Percentiles rank a stretch among this genome's conserved stretches.
Conservation (phyloP, 345 rosid genomes). For the Aquilaria sinensis region DNA sequence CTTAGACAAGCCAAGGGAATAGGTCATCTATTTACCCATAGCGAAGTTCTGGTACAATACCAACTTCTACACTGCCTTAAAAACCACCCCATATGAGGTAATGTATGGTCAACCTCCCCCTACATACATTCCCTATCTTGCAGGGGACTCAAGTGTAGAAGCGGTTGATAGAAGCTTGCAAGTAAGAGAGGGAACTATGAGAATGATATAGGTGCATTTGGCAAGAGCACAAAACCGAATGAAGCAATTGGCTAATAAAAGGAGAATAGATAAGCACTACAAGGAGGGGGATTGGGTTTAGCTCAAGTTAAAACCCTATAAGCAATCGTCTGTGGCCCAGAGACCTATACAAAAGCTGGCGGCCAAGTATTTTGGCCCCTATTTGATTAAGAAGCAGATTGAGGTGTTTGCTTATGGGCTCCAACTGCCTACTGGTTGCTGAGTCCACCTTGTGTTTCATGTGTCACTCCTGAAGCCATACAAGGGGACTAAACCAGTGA, state of each 20-base stretch:
- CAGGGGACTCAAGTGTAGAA: background rate
- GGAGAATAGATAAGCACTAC: background rate
- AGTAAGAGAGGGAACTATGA: no score
- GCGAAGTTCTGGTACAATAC: background rate
- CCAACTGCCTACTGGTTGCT: background rate
- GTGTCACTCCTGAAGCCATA: background rate
- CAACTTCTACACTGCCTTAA: no score
- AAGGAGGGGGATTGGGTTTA: background rate
- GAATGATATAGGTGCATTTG: no score
- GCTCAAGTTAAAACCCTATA: background rate
- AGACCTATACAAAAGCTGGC: background rate
- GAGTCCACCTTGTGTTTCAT: background rate
- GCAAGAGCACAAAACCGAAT: no score
- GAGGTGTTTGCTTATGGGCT: background rate
- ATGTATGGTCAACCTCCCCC: background rate
- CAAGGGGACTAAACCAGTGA: background rate
- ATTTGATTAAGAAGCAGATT: background rate
- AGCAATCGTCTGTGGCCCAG: background rate
- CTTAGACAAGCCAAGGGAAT: background rate
- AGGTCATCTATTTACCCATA: background rate
- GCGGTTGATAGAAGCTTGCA: no score
- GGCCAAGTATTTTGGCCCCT: background rate
- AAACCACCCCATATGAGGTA: background rate
- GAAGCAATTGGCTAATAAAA: no score
- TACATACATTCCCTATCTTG: background rate